These are phyloP conservation scores for Vigna nakashimae DNA, from an alignment of 306 rosid genomes.

Conservation along the genomic window DNA sequence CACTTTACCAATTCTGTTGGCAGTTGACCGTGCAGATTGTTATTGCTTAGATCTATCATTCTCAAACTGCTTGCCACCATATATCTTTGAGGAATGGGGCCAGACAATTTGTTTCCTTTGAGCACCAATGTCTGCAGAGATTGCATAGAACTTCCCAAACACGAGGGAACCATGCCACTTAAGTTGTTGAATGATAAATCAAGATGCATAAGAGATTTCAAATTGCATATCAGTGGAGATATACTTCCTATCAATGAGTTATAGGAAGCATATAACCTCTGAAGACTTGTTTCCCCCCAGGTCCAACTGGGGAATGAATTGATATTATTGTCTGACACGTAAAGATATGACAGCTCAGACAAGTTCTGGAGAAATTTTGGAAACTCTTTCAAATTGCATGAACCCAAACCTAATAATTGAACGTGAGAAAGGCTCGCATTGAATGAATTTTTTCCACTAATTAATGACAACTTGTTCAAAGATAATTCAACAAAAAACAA, in stretches of 20 bases:
- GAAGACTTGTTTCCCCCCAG: neutral
- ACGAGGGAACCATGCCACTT: neutral
- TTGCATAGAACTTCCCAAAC: conserved; percentile 21
- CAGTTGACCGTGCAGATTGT: conserved; percentile 44
- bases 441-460: neutral
- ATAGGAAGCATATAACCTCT: neutral
- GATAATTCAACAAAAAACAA: neutral
- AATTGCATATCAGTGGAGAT: conserved; percentile 25
- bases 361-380: neutral
- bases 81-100: conserved; percentile 34
- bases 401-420: neutral
- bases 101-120: conserved; percentile 16
- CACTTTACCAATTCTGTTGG: conserved; percentile 43
- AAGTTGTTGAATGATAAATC: conserved; percentile 8
- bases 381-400: conserved; percentile 34
- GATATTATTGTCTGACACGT: neutral
- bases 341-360: neutral
- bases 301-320: conserved; percentile 34
- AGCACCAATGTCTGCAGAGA: neutral
- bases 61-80: neutral
- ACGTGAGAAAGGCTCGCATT: neutral
- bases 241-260: neutral
- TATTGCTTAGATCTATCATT: conserved; percentile 22
- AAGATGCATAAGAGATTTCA: neutral
- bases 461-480: neutral